Evolutionary conservation across 108 stramenopile genomes (phyloP).

Genomic region (Nitzschia sp.): DNA sequence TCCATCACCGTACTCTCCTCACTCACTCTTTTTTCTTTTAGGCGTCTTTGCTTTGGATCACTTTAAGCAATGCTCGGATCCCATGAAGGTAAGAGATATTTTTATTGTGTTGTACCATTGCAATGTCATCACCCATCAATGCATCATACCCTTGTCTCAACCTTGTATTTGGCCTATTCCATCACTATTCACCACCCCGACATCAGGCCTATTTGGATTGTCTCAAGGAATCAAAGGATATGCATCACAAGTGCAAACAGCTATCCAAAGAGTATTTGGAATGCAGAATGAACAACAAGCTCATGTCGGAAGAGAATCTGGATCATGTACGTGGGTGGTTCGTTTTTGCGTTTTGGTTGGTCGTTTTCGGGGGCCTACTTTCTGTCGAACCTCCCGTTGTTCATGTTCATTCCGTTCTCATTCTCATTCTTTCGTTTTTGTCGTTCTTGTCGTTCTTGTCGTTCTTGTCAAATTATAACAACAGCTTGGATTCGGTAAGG

Average conservation of each 20-base stretch:
- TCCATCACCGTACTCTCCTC: too few species aligned
- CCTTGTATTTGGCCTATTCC: not conserved
- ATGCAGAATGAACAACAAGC: constrained; percentile 82
- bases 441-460: not conserved
- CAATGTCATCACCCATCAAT: not conserved
- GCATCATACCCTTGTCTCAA: not conserved
- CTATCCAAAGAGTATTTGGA: constrained; percentile 79
- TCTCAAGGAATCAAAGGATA: constrained; percentile 65
- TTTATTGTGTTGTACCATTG: not conserved
- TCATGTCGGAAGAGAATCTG: constrained; percentile 84
- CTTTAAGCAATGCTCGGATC: not conserved
- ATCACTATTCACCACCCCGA: not conserved
- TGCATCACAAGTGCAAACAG: constrained; percentile 84
- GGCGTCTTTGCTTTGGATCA: constrained; percentile 7
- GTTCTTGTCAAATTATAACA: not conserved
- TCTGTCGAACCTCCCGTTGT: not conserved
- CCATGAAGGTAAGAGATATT: not conserved
- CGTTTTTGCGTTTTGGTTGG: too few species aligned
- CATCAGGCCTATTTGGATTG: constrained; percentile 70
- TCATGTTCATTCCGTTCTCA: too few species aligned
- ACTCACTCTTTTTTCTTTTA: not conserved
- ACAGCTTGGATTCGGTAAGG: constrained; percentile 67
- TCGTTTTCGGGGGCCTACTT: too few species aligned
- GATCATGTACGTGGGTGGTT: constrained; percentile 49
- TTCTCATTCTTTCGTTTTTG: not conserved